These are phyloP conservation scores for Kodamaea fungicola DNA, from an alignment of 1,139 yeast genomes.

Conservation along the genomic window DNA sequence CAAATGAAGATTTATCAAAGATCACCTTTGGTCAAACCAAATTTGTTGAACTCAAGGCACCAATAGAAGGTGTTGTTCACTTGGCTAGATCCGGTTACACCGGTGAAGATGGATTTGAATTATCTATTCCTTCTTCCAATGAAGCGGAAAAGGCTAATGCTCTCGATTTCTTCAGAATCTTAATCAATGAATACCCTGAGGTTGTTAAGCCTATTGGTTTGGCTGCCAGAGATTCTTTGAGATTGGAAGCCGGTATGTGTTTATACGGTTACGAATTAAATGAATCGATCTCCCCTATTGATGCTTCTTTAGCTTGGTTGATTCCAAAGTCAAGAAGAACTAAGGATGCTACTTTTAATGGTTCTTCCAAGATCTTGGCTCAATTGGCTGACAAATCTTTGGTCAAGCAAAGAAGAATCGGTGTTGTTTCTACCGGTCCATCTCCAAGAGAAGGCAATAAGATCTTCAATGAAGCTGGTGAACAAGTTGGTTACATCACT, in stretches of 20 bases:
- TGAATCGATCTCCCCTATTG: constrained; percentile 81
- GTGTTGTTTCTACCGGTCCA: constrained; percentile 73
- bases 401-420: constrained; percentile 68
- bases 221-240: constrained; percentile 93
- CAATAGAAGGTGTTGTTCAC: constrained; percentile 47
- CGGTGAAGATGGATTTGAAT: constrained; percentile 97
- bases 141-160: constrained; percentile 44
- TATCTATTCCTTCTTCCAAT: constrained; percentile 64
- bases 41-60: constrained; percentile 46
- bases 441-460: constrained; percentile 87
- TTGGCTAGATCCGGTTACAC: constrained; percentile 95
- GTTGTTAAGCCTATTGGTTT: constrained; percentile 84
- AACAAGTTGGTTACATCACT: constrained; percentile 69
- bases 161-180: constrained; percentile 55
- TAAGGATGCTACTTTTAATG: constrained; percentile 57
- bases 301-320: constrained; percentile 86
- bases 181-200: constrained; percentile 54
- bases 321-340: constrained; percentile 77
- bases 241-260: constrained; percentile 98
- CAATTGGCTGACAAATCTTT: constrained; percentile 66
- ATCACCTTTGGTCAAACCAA: constrained; percentile 76
- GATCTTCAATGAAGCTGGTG: constrained; percentile 48
- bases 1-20: constrained; percentile 53
- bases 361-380: constrained; percentile 62
- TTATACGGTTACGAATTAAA: constrained; percentile 88